Conservation (phyloP, 2,329 filamentous ascomycete genomes). For the Dactylellina cionopaga region DNA sequence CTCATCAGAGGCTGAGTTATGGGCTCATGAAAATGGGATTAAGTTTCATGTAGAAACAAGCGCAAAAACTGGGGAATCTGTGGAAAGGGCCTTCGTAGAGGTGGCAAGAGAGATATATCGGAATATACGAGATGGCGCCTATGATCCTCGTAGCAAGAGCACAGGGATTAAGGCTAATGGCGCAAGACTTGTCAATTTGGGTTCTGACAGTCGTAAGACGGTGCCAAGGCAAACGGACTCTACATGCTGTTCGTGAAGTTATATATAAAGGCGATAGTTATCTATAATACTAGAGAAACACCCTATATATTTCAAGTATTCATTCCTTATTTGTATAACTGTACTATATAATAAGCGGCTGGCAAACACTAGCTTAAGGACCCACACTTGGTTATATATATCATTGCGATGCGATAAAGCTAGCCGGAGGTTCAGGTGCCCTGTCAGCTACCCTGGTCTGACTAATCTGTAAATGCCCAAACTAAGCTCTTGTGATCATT, state of each 20-base stretch:
- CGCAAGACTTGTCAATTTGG: conserved; percentile 30
- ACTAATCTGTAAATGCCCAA: no score
- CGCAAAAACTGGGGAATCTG: conserved; percentile 92
- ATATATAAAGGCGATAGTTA: not conserved
- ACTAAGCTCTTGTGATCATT: no score
- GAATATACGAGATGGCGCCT: conserved; percentile 94
- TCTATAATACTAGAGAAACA: no score
- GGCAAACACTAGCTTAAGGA: no score
- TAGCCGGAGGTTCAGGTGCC: no score
- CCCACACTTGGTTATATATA: no score
- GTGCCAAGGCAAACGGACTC: conserved; percentile 19
- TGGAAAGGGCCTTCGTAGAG: conserved; percentile 90
- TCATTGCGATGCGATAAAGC: no score
- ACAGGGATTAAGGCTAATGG: conserved; percentile 80
- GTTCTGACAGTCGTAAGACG: conserved; percentile 34
- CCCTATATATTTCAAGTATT: no score
- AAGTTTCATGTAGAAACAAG: conserved; percentile 95
- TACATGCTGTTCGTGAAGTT: conserved; percentile 18
- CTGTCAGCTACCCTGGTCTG: no score
- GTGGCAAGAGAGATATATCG: conserved; percentile 95
- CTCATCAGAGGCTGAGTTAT: conserved; percentile 83
- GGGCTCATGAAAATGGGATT: conserved; percentile 85
- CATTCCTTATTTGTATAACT: no score
- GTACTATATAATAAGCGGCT: no score
- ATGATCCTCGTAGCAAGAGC: conserved; percentile 91